A percentile compares a stretch with the other conserved stretches of the same genome.
Evolutionary conservation across 108 stramenopile species (phyloP).

Genomic region (Parietichytrium sp.): DNA sequence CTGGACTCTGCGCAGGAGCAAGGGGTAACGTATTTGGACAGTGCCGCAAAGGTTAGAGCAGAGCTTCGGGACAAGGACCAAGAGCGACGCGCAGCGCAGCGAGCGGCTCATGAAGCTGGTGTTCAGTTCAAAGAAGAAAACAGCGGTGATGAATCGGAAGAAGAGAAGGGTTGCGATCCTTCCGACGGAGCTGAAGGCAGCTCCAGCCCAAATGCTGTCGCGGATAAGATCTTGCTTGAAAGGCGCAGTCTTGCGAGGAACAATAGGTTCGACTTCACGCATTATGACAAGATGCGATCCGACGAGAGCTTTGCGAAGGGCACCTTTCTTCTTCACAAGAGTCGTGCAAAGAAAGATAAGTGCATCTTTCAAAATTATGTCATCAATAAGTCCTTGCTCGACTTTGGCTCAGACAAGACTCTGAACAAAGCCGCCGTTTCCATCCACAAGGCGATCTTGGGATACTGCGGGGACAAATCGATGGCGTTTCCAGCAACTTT

Average conservation of each 20-base stretch:
- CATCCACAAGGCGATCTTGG: slow-evolving; percentile 66
- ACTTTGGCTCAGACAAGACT: slow-evolving; percentile 50
- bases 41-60: neutral
- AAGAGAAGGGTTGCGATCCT: slow-evolving; percentile 5
- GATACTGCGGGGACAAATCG: slow-evolving; percentile 71
- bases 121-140: neutral
- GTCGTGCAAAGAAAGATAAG: slow-evolving; percentile 56
- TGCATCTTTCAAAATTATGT: slow-evolving; percentile 57
- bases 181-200: slow-evolving; percentile 43
- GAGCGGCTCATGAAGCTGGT: neutral
- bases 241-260: slow-evolving; percentile 46
- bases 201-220: slow-evolving; percentile 40
- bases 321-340: slow-evolving; percentile 56
- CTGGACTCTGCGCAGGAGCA: neutral
- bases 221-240: slow-evolving; percentile 47
- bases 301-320: slow-evolving; percentile 63
- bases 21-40: neutral
- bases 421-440: slow-evolving; percentile 55
- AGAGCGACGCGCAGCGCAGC: slow-evolving; percentile 17
- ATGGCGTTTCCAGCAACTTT: slow-evolving; percentile 69
- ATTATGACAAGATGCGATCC: slow-evolving; percentile 57
- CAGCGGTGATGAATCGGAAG: neutral
- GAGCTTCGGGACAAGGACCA: neutral
- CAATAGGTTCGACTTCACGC: slow-evolving; percentile 55
- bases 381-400: slow-evolving; percentile 59